A percentile compares a stretch with the other conserved stretches of the same genome.
Evolutionary conservation across 2,329 filamentous ascomycete genomes (phyloP).

Genomic region (Chalara sp.): DNA sequence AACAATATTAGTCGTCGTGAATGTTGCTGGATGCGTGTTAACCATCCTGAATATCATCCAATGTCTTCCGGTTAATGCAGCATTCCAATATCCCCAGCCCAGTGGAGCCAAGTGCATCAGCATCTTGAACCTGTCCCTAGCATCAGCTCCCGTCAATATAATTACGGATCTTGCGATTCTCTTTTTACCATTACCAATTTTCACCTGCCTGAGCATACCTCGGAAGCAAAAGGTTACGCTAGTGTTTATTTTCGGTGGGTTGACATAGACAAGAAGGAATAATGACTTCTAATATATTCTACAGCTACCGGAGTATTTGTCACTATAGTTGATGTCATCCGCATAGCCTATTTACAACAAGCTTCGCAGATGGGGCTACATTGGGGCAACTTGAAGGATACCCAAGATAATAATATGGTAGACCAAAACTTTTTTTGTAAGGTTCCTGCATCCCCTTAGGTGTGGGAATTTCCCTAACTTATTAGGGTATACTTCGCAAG

Average conservation of each 20-base stretch:
- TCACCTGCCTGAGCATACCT: background rate
- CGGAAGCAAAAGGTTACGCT: background rate
- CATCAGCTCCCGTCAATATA: background rate
- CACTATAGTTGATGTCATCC: background rate
- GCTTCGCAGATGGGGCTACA: background rate
- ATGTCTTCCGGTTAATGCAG: background rate
- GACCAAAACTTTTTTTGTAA: background rate
- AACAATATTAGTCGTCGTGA: background rate
- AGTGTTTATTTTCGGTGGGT: background rate
- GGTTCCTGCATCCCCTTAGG: background rate
- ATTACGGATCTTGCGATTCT: background rate
- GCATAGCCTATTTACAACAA: background rate
- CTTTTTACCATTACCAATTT: background rate
- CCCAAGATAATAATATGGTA: background rate
- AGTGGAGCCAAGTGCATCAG: background rate
- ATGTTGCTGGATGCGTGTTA: background rate
- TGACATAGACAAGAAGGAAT: background rate
- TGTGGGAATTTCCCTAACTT: background rate
- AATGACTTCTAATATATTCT: background rate
- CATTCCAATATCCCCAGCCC: background rate
- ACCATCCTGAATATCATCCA: background rate
- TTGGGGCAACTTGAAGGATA: background rate
- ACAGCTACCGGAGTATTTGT: background rate
- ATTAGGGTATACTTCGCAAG: background rate
- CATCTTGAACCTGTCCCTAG: background rate